Evolutionary conservation across 2,329 filamentous ascomycete species (phyloP), one percentile per base, ranked within the genome.

Genomic region (Mariannaea elegans): DNA sequence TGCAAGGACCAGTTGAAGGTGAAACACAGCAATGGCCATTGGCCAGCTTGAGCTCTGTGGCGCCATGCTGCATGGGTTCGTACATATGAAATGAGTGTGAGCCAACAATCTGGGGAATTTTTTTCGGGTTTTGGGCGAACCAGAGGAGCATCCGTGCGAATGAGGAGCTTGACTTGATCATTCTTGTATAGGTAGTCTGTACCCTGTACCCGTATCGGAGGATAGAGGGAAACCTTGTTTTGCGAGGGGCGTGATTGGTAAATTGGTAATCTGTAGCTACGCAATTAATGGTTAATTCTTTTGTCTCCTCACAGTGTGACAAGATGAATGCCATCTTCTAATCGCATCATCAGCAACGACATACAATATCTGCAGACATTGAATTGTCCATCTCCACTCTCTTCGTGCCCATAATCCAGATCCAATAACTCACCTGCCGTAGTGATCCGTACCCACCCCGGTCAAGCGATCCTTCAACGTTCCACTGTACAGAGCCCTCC

Each of bases 361-460:
- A 39, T 19, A 16, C 21, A n/a, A 5, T 32, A 47, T 47, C 42
- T 41, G 44, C 23, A 41, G 42, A 55, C 34, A 31, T 55, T 48
- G 52, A 54, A 44, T 38, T 54, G 24, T 44, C 27, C 34, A 5
- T 31, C 44, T 52, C 48, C 32, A 47, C 44, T 50, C 46, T 19
- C 32, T 41, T 56, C 32, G 32, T 45, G 47, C 50, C 44, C 52
- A 36, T 18, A 47, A 36, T 29, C 41, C 41, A 45, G 24, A 23
- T 46, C 23, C 23, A 41, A 63, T 64, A 21, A 42, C 16, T 44
- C 41, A 59, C 68, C 42, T 62, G 59, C 58, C 45, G 46, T 59
- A 47, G 59, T 69, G 64, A 64, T 69, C 68, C 65, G 62, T 70
- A 53, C 66, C 53, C 32, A 42, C 49, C 59, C 51, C 50, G 46